Evolutionary conservation across 2,329 filamentous ascomycete species (phyloP).

Genomic region (Fusarium nurragi): DNA sequence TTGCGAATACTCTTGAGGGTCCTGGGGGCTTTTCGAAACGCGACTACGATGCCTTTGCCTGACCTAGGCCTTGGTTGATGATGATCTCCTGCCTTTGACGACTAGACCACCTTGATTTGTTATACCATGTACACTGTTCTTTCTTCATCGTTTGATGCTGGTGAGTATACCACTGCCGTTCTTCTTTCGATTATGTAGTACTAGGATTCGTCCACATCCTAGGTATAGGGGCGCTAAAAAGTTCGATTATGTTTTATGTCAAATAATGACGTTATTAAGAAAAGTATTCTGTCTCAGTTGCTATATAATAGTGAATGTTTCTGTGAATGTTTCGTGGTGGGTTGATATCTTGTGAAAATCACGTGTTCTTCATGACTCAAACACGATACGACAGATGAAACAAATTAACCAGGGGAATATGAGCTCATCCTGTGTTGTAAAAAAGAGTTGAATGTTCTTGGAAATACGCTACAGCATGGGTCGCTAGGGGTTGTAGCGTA

Average conservation of each 20-base stretch:
- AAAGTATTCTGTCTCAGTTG: background rate
- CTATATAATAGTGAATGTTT: background rate
- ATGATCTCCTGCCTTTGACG: constrained; percentile 28
- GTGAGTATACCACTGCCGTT: constrained; percentile 44
- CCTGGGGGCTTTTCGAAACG: constrained; percentile 50
- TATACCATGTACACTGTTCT: constrained; percentile 33
- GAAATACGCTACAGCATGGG: too few relatives aligned
- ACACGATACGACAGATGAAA: constrained; percentile 2
- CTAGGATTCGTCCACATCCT: constrained; percentile 29
- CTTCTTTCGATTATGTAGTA: constrained; percentile 38
- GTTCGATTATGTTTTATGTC: constrained; percentile 37
- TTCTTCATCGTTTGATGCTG: constrained; percentile 38
- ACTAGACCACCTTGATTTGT: constrained; percentile 27
- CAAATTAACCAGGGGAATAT: constrained; percentile 1
- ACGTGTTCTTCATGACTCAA: constrained; percentile 12
- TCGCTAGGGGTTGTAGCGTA: constrained; percentile 12
- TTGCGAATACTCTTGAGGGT: constrained; percentile 51
- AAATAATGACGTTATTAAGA: constrained; percentile 12
- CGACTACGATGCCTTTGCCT: constrained; percentile 31
- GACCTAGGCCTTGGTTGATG: constrained; percentile 29
- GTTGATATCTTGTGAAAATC: constrained; percentile 11
- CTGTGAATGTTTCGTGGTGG: constrained; percentile 7
- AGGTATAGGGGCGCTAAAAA: constrained; percentile 45
- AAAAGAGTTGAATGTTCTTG: background rate
- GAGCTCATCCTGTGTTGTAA: constrained; percentile 12